phyloP scores from a whole-genome alignment of 2,329 filamentous ascomycete genomes.

The Eutypella sp. region DNA sequence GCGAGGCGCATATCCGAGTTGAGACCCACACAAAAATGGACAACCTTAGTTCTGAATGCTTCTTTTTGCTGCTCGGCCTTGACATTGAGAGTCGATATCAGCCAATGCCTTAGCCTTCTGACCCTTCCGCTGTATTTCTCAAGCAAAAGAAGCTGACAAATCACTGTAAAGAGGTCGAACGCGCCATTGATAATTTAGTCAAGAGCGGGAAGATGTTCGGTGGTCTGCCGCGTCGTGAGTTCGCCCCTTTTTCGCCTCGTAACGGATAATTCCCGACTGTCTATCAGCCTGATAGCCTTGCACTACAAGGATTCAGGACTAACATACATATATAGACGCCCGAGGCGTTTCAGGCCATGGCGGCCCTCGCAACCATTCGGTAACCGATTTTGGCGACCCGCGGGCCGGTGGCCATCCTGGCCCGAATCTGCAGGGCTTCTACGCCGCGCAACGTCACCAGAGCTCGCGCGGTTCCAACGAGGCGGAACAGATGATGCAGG shows the following conservation, averaged over 20 bases:
- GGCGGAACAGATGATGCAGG: conserved; percentile 98
- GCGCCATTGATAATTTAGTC: conserved; percentile 88
- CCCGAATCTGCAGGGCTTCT: conserved; percentile 87
- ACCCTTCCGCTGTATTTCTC: not conserved
- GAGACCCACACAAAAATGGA: too few relatives aligned
- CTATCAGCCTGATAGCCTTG: conserved; percentile 17
- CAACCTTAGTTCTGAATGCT: too few relatives aligned
- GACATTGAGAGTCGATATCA: too few relatives aligned
- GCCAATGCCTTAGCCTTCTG: too few relatives aligned
- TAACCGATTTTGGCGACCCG: conserved; percentile 75
- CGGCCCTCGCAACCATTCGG: conserved; percentile 70
- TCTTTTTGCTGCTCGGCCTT: too few relatives aligned
- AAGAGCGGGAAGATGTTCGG: conserved; percentile 95
- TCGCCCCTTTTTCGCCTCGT: conserved; percentile 54
- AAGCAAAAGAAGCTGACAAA: conserved; percentile 20
- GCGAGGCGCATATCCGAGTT: conserved; percentile 2
- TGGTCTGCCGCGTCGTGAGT: conserved; percentile 73
- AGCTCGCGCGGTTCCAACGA: conserved; percentile 77
- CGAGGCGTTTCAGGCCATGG: conserved; percentile 59
- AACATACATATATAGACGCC: conserved; percentile 53
- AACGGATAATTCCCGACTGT: conserved; percentile 10
- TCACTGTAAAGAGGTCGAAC: conserved; percentile 72
- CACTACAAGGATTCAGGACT: conserved; percentile 20
- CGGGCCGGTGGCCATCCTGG: conserved; percentile 64
- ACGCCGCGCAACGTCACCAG: conserved; percentile 89